These are phyloP conservation scores for Penicillium sp. DNA, from an alignment of 2,329 filamentous ascomycete species.

Conservation along the genomic window DNA sequence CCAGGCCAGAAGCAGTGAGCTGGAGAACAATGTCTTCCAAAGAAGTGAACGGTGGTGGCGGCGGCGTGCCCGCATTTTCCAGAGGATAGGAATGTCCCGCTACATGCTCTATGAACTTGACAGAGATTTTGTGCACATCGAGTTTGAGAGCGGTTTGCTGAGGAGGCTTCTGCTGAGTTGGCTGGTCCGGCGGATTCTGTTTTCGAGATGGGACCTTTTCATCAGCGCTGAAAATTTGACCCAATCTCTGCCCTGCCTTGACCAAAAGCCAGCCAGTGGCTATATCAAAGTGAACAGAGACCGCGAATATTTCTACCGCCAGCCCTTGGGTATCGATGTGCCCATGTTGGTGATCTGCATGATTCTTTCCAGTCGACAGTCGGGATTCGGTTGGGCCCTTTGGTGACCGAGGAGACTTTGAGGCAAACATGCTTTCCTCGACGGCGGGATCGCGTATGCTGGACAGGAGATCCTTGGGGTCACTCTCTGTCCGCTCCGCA, in stretches of 20 bases:
- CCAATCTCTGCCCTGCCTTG: constrained; percentile 44
- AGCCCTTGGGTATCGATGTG: constrained; percentile 26
- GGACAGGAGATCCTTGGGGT: constrained; percentile 31
- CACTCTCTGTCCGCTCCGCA: constrained; percentile 23
- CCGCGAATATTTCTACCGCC: constrained; percentile 41
- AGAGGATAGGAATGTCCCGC: constrained; percentile 37
- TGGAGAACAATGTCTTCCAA: constrained; percentile 45
- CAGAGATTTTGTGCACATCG: constrained; percentile 37
- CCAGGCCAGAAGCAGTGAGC: constrained; percentile 35
- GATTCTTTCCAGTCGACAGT: constrained; percentile 21
- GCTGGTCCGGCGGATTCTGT: constrained; percentile 14
- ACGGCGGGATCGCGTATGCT: constrained; percentile 30
- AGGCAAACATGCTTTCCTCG: constrained; percentile 36
- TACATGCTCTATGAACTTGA: constrained; percentile 49
- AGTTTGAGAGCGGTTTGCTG: constrained; percentile 32
- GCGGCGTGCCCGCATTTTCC: constrained; percentile 18
- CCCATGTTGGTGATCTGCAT: constrained; percentile 11
- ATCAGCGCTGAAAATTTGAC: constrained; percentile 28
- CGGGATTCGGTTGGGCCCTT: constrained; percentile 29
- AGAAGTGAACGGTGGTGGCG: constrained; percentile 29
- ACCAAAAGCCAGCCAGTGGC: constrained; percentile 49
- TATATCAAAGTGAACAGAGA: constrained; percentile 47
- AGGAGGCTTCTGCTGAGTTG: constrained; percentile 13
- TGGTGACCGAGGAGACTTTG: constrained; percentile 32
- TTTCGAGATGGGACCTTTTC: constrained; percentile 19